Evolutionary conservation across 176 grass and related monocot species (phyloP).

Genomic region (Poa annua): DNA sequence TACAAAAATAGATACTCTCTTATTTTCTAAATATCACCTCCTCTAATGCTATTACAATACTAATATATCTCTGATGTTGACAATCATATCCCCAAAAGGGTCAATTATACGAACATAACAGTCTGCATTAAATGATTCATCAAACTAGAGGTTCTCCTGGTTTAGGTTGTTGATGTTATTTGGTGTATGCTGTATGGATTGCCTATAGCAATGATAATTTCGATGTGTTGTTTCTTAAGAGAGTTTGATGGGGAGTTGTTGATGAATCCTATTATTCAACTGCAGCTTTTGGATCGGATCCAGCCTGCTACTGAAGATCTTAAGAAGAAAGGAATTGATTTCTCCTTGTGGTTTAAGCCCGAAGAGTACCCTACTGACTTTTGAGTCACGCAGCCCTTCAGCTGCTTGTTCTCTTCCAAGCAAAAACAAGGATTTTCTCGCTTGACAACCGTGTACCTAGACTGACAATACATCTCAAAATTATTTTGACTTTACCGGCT

Average conservation of each 20-base stretch:
- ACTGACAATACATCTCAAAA: slow-evolving; percentile 28
- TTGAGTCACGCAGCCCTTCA: slow-evolving; percentile 39
- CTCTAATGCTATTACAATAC: background rate
- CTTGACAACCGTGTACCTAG: slow-evolving; percentile 4
- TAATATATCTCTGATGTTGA: background rate
- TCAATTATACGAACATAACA: background rate
- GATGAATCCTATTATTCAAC: slow-evolving; percentile 24
- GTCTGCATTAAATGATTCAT: background rate
- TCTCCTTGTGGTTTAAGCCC: slow-evolving; percentile 92
- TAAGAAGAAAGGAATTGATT: slow-evolving; percentile 95
- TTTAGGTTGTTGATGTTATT: slow-evolving; percentile 21
- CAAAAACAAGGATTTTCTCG: slow-evolving; percentile 2
- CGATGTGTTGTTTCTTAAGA: slow-evolving; percentile 13
- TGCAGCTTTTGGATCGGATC: slow-evolving; percentile 91
- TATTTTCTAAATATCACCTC: background rate
- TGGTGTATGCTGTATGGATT: slow-evolving; percentile 4
- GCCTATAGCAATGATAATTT: background rate
- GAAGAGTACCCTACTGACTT: slow-evolving; percentile 77
- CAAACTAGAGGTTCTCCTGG: background rate
- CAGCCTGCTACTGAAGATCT: slow-evolving; percentile 79
- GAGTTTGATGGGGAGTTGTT: background rate
- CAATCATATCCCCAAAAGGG: background rate
- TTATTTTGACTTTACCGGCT: background rate
- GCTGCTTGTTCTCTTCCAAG: slow-evolving; percentile 19
- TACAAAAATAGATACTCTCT: background rate